Base-by-base conservation (phyloP, 75 land plant genomes). In the Cunninghamia lanceolata region DNA sequence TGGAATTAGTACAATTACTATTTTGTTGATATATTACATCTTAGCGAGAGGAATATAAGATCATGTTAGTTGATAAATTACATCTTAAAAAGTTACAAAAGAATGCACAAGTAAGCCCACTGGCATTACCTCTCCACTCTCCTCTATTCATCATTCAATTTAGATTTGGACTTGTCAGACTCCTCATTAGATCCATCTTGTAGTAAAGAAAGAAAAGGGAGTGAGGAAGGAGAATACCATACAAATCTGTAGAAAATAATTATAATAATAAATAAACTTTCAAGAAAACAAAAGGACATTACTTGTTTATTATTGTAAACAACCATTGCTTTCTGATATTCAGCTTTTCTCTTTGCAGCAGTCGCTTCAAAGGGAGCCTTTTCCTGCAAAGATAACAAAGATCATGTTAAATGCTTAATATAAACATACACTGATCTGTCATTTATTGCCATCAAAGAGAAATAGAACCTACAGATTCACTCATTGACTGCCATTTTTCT, bases 401-500 rank as follows among this genome's bases (percentile, higher is more conserved):
- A 54, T 4, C 17, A 54, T 19, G 52, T 50, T 50, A 2, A 59
- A 19, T 25, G 28, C 28, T 59, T 19, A 59, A 17, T 59, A 21
- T 25, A 59, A 59, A 59, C 9, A 11, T 50, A 50, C 9, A 50
- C 9, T 50, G 28, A 59, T 25, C 28, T 19, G 28, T 19, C 68
- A 19, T 59, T 59, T 19, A 59, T 17, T 59, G 19, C 68, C 68
- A 9, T 0, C 68, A 59, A 2, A 17, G 5, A 59, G 68, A 50
- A 10, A 42, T 3, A 6, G 1, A 82, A 91, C 94, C 88, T 83
- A 96, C 98, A 77, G 87, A 93, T 2, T 86, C 87, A 66, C 89
- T 85, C 94, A 96, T 47, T 34, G 93, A 81, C 59, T 92, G 93
- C 97, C 97, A 96, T 87, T 90, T 94, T 82, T 90, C 93, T 76